phyloP scores from a whole-genome alignment of 2,329 filamentous ascomycete genomes.

The Macrophomina pseudophaseolina region DNA sequence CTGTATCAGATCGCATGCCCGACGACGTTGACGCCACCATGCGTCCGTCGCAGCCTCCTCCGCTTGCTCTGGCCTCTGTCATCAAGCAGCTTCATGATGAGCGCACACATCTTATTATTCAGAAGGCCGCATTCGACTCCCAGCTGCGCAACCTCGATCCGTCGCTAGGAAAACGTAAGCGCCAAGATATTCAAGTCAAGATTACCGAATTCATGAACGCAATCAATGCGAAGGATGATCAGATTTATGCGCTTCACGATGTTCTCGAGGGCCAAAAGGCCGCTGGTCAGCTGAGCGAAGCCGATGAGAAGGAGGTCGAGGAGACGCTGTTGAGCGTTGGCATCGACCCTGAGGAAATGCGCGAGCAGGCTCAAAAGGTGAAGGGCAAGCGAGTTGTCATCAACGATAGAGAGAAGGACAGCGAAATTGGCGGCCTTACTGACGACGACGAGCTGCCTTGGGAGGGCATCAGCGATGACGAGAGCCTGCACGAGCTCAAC shows the following conservation, averaged over 20 bases:
- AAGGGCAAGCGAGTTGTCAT: constrained; percentile 45
- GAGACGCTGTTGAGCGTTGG: constrained; percentile 50
- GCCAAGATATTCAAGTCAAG: constrained; percentile 64
- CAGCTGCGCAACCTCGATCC: constrained; percentile 46
- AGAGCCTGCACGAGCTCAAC: constrained; percentile 24
- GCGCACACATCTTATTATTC: constrained; percentile 73
- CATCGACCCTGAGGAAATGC: constrained; percentile 44
- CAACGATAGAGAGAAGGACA: constrained; percentile 38
- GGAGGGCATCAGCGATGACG: constrained; percentile 44
- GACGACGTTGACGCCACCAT: constrained; percentile 65
- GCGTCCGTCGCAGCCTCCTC: constrained; percentile 68
- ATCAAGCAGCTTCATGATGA: constrained; percentile 84
- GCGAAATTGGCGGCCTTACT: constrained; percentile 37
- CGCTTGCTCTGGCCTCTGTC: constrained; percentile 76
- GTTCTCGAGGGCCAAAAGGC: constrained; percentile 80
- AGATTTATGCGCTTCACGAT: constrained; percentile 83
- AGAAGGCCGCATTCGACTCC: constrained; percentile 68
- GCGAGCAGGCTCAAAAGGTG: constrained; percentile 30
- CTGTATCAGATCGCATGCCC: constrained; percentile 56
- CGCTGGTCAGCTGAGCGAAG: constrained; percentile 66
- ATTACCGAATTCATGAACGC: constrained; percentile 67
- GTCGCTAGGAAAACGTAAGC: constrained; percentile 67
- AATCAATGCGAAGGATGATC: constrained; percentile 75
- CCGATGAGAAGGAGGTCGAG: constrained; percentile 55
- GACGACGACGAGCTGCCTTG: constrained; percentile 46